These are phyloP conservation scores for Podosphaera leucotricha DNA, from an alignment of 2,329 filamentous ascomycete species.

Conservation along the genomic window DNA sequence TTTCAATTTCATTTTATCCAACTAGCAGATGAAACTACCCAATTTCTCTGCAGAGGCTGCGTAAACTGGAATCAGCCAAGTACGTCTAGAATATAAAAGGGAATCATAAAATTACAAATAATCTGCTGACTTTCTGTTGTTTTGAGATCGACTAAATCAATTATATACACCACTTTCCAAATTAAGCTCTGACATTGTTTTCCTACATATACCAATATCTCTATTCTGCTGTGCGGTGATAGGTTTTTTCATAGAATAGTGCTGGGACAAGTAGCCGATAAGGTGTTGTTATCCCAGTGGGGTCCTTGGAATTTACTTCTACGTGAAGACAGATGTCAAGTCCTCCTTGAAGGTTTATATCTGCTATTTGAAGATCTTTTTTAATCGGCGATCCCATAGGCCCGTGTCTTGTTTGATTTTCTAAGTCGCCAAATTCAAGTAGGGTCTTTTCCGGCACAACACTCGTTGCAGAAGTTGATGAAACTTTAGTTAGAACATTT, in stretches of 20 bases:
- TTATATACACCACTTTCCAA: not conserved
- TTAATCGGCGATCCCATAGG: constrained; percentile 8
- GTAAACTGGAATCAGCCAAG: too few relatives aligned
- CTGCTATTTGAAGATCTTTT: constrained; percentile 19
- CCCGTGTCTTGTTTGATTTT: not conserved
- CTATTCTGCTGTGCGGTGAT: not conserved
- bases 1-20: too few relatives aligned
- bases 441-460: constrained; percentile 4
- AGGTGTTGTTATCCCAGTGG: constrained; percentile 64
- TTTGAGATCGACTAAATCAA: not conserved
- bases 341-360: constrained; percentile 59
- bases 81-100: too few relatives aligned
- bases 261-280: constrained; percentile 73
- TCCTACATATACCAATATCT: not conserved
- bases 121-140: too few relatives aligned
- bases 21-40: too few relatives aligned
- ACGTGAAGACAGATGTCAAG: constrained; percentile 76
- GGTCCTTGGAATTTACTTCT: constrained; percentile 67
- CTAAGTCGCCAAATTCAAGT: not conserved
- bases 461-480: constrained; percentile 9
- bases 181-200: not conserved
- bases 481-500: constrained; percentile 3
- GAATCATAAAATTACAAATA: too few relatives aligned
- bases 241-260: constrained; percentile 27
- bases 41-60: too few relatives aligned